Conservation (phyloP, 2,329 filamentous ascomycete genomes). For the Penicillium brevicompactum region DNA sequence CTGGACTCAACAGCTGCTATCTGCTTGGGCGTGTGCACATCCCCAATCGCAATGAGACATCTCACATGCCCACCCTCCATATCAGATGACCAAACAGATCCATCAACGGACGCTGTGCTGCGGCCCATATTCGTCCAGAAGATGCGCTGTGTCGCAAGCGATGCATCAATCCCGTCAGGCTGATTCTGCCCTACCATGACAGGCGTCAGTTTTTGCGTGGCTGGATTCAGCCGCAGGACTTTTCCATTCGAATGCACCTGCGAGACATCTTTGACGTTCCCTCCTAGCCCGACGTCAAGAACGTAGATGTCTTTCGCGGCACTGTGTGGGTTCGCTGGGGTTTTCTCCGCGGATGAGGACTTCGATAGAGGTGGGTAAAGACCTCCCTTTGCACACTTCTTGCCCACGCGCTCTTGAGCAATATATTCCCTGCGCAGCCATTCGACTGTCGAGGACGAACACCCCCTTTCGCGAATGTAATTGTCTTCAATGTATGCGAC, state of each 20-base stretch:
- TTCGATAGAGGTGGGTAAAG: slow-evolving; percentile 36
- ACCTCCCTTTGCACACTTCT: slow-evolving; percentile 39
- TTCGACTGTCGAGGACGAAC: slow-evolving; percentile 45
- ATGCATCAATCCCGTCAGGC: slow-evolving; percentile 52
- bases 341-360: slow-evolving; percentile 4
- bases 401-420: slow-evolving; percentile 49
- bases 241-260: slow-evolving; percentile 20
- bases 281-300: slow-evolving; percentile 27
- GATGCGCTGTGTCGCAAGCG: slow-evolving; percentile 35
- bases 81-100: slow-evolving; percentile 48
- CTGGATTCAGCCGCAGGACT: slow-evolving; percentile 16
- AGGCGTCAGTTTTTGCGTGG: slow-evolving; percentile 15
- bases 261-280: slow-evolving; percentile 18
- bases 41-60: slow-evolving; percentile 48
- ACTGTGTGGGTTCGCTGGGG: slow-evolving; percentile 8
- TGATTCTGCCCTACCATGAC: slow-evolving; percentile 24
- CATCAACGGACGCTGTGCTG: slow-evolving; percentile 39
- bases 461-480: slow-evolving; percentile 52
- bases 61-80: slow-evolving; percentile 52
- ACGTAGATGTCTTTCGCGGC: slow-evolving; percentile 21
- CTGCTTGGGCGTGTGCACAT: slow-evolving; percentile 54
- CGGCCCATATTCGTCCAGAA: slow-evolving; percentile 58
- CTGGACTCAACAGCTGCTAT: slow-evolving; percentile 30
- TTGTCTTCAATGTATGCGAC: slow-evolving; percentile 57
- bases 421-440: slow-evolving; percentile 52